Evolutionary conservation across 2,329 filamentous ascomycete genomes (phyloP).

Genomic region (Esteya vermicola): DNA sequence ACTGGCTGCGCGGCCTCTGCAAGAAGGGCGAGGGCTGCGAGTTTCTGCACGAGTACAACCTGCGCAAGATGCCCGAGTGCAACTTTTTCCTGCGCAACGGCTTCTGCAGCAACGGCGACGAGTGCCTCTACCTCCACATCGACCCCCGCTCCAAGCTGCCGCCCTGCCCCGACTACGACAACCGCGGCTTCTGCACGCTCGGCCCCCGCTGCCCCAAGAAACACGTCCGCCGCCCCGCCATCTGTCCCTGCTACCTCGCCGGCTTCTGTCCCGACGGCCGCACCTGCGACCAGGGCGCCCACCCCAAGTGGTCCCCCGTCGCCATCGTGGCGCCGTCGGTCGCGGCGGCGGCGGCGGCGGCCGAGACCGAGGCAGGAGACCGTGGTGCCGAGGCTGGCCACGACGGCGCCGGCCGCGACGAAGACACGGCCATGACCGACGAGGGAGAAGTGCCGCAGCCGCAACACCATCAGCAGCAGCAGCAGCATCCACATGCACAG

Average conservation of each 20-base stretch:
- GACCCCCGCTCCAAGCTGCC: constrained; percentile 67
- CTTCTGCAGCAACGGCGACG: constrained; percentile 92
- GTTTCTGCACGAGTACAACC: constrained; percentile 96
- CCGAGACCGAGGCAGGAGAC: constrained; percentile 6
- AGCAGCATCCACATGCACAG: not conserved
- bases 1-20: constrained; percentile 93
- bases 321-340: constrained; percentile 35
- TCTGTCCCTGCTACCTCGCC: constrained; percentile 78
- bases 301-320: constrained; percentile 53
- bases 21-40: constrained; percentile 97
- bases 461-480: not conserved
- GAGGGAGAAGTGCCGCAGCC: not conserved
- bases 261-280: constrained; percentile 84
- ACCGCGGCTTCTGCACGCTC: constrained; percentile 84
- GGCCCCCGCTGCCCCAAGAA: constrained; percentile 79
- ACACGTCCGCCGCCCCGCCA: constrained; percentile 62
- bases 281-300: constrained; percentile 64
- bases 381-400: not conserved
- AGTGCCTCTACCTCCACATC: constrained; percentile 86
- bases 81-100: constrained; percentile 90
- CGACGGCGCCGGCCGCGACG: not conserved
- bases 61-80: constrained; percentile 96
- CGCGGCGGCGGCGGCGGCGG: constrained; percentile 15
- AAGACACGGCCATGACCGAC: not conserved
- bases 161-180: constrained; percentile 83